Evolutionary conservation across 2,329 filamentous ascomycete genomes (phyloP), one percentile per base, ranked within the genome.

Genomic region (Penicillium sp.): DNA sequence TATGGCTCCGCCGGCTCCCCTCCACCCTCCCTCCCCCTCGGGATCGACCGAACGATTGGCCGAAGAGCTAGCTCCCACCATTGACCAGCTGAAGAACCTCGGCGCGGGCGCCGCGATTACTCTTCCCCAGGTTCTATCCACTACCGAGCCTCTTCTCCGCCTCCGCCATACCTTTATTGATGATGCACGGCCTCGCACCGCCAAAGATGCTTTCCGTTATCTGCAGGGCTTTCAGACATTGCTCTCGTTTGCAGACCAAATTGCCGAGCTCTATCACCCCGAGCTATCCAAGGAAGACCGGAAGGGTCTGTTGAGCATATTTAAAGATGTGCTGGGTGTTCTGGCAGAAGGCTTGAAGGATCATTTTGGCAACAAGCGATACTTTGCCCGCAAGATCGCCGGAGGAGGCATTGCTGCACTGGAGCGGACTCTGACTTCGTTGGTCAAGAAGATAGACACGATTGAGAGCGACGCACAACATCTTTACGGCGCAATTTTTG

Each of bases 351-450:
- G 86, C 13, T 82, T 99, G 60, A 83, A 85, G 50, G 85, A 86
- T 43, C 92, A 97, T 72, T 81, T 88, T 44, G 93, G 92, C 18
- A 99, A 97, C 74, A 84, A 88, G 66, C 85, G 89, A 63, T 97
- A 93, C 76, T 97, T 97, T 70, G 83, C 85, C 54, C 87, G 86
- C 61, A 82, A 85, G 61, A 85, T 95, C 29, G 83, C 89, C 54
- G 86, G 84, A 21, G 89, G 87, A 53, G 92, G 93, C 3, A 96
- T 91, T 87, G 81, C 86, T 59, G 83, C 86, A 7, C 72, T 97
- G 50, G 87, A 94, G 66, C 84, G 89, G 67, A 84, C 83, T 5
- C 82, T 75, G 83, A 83, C 57, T 85, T 84, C 70, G 85, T 87
- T 71, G 84, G 88, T 32, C 75, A 86, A 49, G 80, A 87, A 50